phyloP scores from a whole-genome alignment of 805 yeast species.

The Nakazawaea wickerhamii region DNA sequence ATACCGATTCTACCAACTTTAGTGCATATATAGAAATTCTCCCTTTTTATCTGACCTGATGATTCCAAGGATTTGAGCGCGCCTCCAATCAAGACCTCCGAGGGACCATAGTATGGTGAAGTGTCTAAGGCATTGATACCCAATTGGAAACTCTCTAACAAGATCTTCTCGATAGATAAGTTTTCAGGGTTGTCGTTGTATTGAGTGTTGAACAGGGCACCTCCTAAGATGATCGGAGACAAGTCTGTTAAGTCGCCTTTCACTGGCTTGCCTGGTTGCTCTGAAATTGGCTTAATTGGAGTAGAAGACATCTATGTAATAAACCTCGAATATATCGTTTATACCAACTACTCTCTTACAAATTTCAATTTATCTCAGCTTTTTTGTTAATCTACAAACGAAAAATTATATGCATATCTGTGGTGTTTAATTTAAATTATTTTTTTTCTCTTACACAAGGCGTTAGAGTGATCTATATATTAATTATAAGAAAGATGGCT shows the following conservation, averaged over 20 bases:
- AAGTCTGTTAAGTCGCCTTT: slow-evolving; percentile 23
- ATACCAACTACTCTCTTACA: no score
- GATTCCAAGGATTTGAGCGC: slow-evolving; percentile 41
- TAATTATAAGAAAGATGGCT: slow-evolving; percentile 7
- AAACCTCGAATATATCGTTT: not conserved
- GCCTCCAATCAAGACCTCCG: slow-evolving; percentile 68
- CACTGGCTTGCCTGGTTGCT: slow-evolving; percentile 14
- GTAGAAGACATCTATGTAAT: not conserved
- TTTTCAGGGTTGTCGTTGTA: slow-evolving; percentile 65
- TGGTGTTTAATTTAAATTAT: no score
- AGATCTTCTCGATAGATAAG: slow-evolving; percentile 52
- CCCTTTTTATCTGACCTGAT: slow-evolving; percentile 44
- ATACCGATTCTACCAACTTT: slow-evolving; percentile 76
- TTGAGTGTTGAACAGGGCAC: slow-evolving; percentile 81
- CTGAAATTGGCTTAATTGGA: not conserved
- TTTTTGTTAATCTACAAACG: not conserved
- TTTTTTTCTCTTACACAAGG: no score
- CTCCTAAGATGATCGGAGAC: slow-evolving; percentile 73
- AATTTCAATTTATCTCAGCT: not conserved
- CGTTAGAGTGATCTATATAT: no score
- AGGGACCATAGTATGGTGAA: slow-evolving; percentile 90
- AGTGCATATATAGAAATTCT: slow-evolving; percentile 65
- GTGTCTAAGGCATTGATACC: slow-evolving; percentile 85
- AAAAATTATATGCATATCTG: no score
- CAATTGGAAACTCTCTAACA: slow-evolving; percentile 51